These are phyloP conservation scores for Irpex lacteus DNA, from an alignment of 1,284 basidiomycete genomes.

Conservation along the genomic window DNA sequence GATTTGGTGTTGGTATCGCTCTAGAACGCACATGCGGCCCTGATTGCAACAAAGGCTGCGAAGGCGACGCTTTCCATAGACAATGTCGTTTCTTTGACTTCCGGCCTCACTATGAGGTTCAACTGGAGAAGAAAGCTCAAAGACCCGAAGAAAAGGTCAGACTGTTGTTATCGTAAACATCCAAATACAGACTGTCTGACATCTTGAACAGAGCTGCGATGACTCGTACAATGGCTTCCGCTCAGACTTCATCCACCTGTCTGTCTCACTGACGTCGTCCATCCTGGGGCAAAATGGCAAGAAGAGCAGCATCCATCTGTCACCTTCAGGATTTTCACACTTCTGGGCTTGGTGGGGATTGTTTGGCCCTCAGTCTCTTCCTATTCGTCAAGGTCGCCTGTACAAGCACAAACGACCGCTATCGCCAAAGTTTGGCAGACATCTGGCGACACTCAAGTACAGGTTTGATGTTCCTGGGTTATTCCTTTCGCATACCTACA, in stretches of 20 bases:
- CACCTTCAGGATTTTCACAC: constrained; percentile 84
- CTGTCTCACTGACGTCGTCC: constrained; percentile 77
- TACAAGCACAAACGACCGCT: constrained; percentile 72
- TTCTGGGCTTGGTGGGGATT: constrained; percentile 93
- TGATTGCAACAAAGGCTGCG: constrained; percentile 63
- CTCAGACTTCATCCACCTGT: constrained; percentile 93
- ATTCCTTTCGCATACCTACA: constrained; percentile 87
- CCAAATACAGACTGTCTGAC: background rate
- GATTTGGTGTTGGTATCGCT: constrained; percentile 85
- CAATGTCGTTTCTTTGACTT: constrained; percentile 84
- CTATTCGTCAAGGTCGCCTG: constrained; percentile 83
- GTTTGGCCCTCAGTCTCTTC: constrained; percentile 84
- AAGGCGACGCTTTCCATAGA: constrained; percentile 68
- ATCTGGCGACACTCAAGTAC: constrained; percentile 93
- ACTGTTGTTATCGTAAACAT: constrained; percentile 4
- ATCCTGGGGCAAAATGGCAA: constrained; percentile 25
- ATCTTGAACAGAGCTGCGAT: constrained; percentile 21
- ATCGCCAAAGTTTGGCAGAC: constrained; percentile 88
- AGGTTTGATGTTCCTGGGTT: constrained; percentile 77
- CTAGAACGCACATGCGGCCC: constrained; percentile 84
- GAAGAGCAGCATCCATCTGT: constrained; percentile 83
- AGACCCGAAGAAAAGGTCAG: constrained; percentile 52
- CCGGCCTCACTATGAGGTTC: constrained; percentile 80
- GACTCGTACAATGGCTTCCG: constrained; percentile 92
- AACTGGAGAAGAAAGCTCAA: constrained; percentile 51